Base-by-base conservation (phyloP, 331 rosid species). In the Telfairia occidentalis region DNA sequence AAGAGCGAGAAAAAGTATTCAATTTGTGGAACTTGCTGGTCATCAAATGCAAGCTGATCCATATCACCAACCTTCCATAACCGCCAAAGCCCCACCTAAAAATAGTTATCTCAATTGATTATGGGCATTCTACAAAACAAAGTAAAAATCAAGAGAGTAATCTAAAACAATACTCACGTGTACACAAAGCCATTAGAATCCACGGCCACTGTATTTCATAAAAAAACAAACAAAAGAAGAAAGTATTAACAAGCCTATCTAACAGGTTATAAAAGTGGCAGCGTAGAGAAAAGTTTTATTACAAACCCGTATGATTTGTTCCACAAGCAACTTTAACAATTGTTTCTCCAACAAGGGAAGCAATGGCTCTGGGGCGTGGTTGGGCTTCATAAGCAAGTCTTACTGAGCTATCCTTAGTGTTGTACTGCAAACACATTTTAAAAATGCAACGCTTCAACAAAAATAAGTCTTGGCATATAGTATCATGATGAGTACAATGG, bases 51-150 rank as follows among this genome's bases (percentile, higher is more conserved):
- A 45, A 67, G 23, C 35, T 13, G 57, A 45, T 75, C 73, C 72
- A 75, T 58, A 29, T 46, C 45, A 76, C 96, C 18, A 29, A 95
- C 99, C 97, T 95, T 90, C 97, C 99, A 75, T 95, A 92, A 77
- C 99, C 97, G 71, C 97, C 97, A 82, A 83, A 90, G 73, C 99
- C 99, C 99, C 99, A 95, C 92, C 99, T 95, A 81, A 46, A 78
- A 76, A 21, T 5, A 46, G 46, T 76, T 63, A 69, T 24, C 11
- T 53, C 61, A 78, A 65, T 74, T 26, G 11, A 46, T 71, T 65
- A 74, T 45, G 28, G 28, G 24, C 52, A n/a, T 7, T 75, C 26
- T 50, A 74, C 34, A 73, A 63, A 46, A 35, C 50, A 42, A 54
- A 75, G 34, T 8, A 57, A 16, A 35, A 0, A 29, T 37, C 21